A percentile compares a stretch with the other conserved stretches of the same genome.
These are phyloP conservation scores for Golubevia sp. DNA, from an alignment of 1,284 basidiomycete genomes.

Conservation along the genomic window DNA sequence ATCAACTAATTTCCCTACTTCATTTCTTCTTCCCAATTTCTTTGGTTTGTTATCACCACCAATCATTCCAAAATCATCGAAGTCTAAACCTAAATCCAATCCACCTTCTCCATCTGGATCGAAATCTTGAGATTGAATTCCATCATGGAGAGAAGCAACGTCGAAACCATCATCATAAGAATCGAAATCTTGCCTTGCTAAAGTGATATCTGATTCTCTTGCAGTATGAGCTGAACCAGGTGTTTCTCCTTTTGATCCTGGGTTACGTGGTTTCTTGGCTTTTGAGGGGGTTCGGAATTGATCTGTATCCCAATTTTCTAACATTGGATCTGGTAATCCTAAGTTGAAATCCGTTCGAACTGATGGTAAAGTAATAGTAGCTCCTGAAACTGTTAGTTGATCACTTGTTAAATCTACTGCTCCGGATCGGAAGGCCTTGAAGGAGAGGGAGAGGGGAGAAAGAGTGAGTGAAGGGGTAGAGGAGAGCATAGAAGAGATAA, in stretches of 20 bases:
- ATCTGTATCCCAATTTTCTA: conserved; percentile 37
- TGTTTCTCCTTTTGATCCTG: not conserved
- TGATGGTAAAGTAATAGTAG: conserved; percentile 80
- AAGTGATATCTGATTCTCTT: conserved; percentile 74
- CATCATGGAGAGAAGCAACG: conserved; percentile 26
- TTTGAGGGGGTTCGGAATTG: conserved; percentile 1
- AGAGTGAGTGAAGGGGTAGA: not conserved
- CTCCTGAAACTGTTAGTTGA: conserved; percentile 82
- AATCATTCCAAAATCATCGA: conserved; percentile 68
- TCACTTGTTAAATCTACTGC: conserved; percentile 93
- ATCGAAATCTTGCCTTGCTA: conserved; percentile 32
- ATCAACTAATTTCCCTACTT: conserved; percentile 32
- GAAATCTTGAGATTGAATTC: conserved; percentile 42
- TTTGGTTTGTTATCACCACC: conserved; percentile 1
- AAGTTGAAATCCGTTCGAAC: conserved; percentile 76
- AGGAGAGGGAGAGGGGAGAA: not conserved
- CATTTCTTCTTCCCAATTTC: conserved; percentile 15
- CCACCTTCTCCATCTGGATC: conserved; percentile 49
- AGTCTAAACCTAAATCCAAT: conserved; percentile 62
- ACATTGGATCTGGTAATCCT: conserved; percentile 71
- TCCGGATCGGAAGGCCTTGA: conserved; percentile 87
- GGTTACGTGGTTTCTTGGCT: conserved; percentile 1
- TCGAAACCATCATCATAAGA: conserved; percentile 39
- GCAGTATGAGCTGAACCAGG: conserved; percentile 63
- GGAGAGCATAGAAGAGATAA: not conserved